phyloP scores from a whole-genome alignment of 768 basidiomycete genomes.

The Pisolithus microcarpus region DNA sequence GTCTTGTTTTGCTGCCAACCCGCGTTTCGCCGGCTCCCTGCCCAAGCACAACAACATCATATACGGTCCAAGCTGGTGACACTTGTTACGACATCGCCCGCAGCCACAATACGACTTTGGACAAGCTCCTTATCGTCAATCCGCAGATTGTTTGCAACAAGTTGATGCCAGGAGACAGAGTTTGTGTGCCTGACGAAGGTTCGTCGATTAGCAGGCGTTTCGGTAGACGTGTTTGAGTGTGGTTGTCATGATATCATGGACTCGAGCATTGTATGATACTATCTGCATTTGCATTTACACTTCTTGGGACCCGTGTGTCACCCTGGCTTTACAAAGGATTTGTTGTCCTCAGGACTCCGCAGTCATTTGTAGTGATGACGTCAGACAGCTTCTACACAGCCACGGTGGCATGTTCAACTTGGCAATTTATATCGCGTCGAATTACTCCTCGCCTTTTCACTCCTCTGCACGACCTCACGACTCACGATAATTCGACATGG shows the following conservation, averaged over 20 bases:
- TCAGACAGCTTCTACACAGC: slow-evolving; percentile 11
- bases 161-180: slow-evolving; percentile 50
- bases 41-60: slow-evolving; percentile 32
- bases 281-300: slow-evolving; percentile 4
- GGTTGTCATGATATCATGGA: slow-evolving; percentile 2
- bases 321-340: too few species aligned
- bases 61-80: slow-evolving; percentile 52
- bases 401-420: slow-evolving; percentile 18
- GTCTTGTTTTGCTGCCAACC: slow-evolving; percentile 40
- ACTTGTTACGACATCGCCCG: slow-evolving; percentile 59
- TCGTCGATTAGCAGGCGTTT: slow-evolving; percentile 27
- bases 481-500: slow-evolving; percentile 25
- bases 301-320: too few species aligned
- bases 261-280: slow-evolving; percentile 3
- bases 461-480: slow-evolving; percentile 19
- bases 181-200: slow-evolving; percentile 49
- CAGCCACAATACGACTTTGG: slow-evolving; percentile 41
- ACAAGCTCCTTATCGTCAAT: slow-evolving; percentile 47
- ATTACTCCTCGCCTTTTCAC: slow-evolving; percentile 10
- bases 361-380: slow-evolving; percentile 13
- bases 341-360: too few species aligned
- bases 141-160: slow-evolving; percentile 47
- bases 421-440: neutral
- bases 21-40: slow-evolving; percentile 19
- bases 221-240: slow-evolving; percentile 7